phyloP scores from a whole-genome alignment of 306 rosid species.

The Begonia loranthoides region DNA sequence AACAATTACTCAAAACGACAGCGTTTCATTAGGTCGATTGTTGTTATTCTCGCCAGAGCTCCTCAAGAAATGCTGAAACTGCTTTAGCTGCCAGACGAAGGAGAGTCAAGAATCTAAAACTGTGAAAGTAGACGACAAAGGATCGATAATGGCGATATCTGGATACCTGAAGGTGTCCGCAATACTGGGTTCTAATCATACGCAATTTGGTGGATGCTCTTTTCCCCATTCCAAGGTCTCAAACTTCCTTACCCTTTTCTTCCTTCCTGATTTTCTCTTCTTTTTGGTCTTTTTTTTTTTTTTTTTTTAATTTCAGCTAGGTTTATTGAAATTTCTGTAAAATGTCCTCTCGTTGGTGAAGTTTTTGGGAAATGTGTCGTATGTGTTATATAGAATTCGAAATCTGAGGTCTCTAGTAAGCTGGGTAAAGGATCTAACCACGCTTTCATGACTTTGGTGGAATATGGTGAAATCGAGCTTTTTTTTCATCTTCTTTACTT shows the following conservation, averaged over 20 bases:
- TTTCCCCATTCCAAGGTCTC: constrained; percentile 51
- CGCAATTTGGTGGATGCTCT: constrained; percentile 32
- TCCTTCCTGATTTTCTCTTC: neutral
- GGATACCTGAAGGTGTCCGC: constrained; percentile 70
- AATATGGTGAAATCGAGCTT: too few species aligned
- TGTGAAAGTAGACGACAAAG: neutral
- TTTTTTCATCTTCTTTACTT: too few species aligned
- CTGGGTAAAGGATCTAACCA: too few species aligned
- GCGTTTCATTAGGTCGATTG: neutral
- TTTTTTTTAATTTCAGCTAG: neutral
- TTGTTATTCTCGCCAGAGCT: neutral
- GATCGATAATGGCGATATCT: constrained; percentile 41
- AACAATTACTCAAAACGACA: constrained; percentile 4
- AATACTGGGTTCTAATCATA: constrained; percentile 41
- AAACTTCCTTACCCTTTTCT: neutral
- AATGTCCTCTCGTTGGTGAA: neutral
- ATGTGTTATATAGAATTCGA: too few species aligned
- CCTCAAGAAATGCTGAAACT: neutral
- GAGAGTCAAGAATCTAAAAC: neutral
- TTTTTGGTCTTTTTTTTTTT: constrained; percentile 1
- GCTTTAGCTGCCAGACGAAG: constrained; percentile 3
- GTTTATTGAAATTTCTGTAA: constrained; percentile 1
- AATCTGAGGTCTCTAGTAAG: too few species aligned
- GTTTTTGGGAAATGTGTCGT: neutral
- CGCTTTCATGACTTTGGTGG: too few species aligned